These are phyloP conservation scores for Plantago elongata DNA, from an alignment of 257 asterid genomes.

Conservation along the genomic window DNA sequence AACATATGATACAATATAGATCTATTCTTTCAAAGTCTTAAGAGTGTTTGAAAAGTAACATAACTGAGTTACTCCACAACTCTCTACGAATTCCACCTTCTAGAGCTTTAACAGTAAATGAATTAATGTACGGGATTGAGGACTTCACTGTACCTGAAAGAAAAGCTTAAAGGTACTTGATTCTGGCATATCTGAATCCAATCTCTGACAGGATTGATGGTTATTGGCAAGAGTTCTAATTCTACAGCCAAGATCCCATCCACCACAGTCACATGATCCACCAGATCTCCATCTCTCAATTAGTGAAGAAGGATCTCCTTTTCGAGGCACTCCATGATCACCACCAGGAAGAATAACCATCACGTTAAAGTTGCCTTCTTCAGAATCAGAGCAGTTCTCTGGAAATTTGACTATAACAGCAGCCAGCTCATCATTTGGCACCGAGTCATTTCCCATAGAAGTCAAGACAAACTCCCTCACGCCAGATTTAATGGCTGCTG, in stretches of 20 bases:
- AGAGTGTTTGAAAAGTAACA: too few relatives aligned
- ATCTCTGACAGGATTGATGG: constrained; percentile 18
- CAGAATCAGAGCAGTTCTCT: constrained; percentile 15
- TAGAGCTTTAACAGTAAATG: too few relatives aligned
- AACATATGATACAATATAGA: too few relatives aligned
- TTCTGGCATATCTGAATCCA: constrained; percentile 26
- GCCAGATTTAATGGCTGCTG: constrained; percentile 12
- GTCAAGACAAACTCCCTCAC: constrained; percentile 62
- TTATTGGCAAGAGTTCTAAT: constrained; percentile 37
- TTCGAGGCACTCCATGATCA: constrained; percentile 60
- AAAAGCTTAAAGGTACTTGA: constrained; percentile 42
- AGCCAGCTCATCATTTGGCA: constrained; percentile 54
- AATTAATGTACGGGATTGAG: too few relatives aligned
- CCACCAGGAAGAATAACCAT: constrained; percentile 76
- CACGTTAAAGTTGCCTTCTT: constrained; percentile 18
- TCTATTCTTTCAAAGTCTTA: too few relatives aligned
- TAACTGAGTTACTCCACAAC: too few relatives aligned
- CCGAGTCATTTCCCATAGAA: constrained; percentile 27
- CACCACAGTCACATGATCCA: constrained; percentile 85
- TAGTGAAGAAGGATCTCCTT: constrained; percentile 71
- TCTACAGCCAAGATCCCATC: constrained; percentile 83
- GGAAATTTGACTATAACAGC: constrained; percentile 52
- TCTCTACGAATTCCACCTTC: too few relatives aligned
- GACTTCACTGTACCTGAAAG: constrained; percentile 38
- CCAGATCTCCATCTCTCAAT: constrained; percentile 71